Percentiles rank a stretch among this genome's conserved stretches.
Conservation (phyloP, 2,329 filamentous ascomycete species). For the Zymoseptoria ardabiliae region DNA sequence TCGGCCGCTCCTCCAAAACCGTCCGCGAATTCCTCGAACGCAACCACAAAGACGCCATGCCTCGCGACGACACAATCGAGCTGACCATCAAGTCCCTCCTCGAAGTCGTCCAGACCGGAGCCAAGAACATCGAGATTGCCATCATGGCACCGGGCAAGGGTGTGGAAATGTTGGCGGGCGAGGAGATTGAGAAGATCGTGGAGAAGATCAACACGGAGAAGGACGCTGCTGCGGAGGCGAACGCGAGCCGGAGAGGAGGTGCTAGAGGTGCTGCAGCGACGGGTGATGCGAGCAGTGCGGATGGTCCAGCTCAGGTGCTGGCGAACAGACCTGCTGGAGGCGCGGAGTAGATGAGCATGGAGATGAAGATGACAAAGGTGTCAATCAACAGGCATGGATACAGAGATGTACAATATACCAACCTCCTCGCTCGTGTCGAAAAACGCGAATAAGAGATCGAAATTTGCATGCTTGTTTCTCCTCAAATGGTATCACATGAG, state of each 20-base stretch:
- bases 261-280: slow-evolving; percentile 35
- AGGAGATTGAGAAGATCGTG: slow-evolving; percentile 94
- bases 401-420: not conserved
- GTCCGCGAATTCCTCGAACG: slow-evolving; percentile 97
- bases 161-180: slow-evolving; percentile 87
- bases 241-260: slow-evolving; percentile 73
- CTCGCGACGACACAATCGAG: slow-evolving; percentile 90
- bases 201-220: slow-evolving; percentile 99
- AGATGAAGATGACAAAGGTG: not conserved
- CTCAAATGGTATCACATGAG: not conserved
- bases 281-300: slow-evolving; percentile 18
- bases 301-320: slow-evolving; percentile 29
- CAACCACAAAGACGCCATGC: slow-evolving; percentile 98
- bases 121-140: slow-evolving; percentile 99
- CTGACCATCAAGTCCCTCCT: slow-evolving; percentile 96
- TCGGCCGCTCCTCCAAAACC: slow-evolving; percentile 96
- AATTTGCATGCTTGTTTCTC: not conserved
- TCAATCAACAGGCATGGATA: not conserved
- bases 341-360: slow-evolving; percentile 9
- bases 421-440: not conserved
- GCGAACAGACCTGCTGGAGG: slow-evolving; percentile 31
- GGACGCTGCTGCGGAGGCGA: slow-evolving; percentile 76
- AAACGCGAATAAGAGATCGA: not conserved
- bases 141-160: slow-evolving; percentile 90
- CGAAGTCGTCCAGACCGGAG: slow-evolving; percentile 96